A percentile compares a stretch with the other conserved stretches of the same genome.
These are phyloP conservation scores for Mycena olivaceomarginata DNA, from an alignment of 768 basidiomycete species.

Conservation along the genomic window DNA sequence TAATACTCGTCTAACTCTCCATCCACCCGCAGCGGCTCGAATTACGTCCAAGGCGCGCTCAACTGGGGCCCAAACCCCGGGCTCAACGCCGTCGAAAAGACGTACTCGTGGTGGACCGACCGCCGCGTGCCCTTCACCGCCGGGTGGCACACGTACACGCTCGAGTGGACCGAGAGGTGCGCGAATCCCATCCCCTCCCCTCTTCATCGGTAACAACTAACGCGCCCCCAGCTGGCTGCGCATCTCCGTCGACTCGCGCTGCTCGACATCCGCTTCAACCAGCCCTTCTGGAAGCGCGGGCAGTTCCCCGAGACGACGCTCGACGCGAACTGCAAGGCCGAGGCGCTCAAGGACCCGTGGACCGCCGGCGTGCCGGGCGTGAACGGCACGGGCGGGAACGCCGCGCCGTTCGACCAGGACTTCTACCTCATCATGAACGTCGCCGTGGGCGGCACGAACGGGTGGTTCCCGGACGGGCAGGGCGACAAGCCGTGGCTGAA, in stretches of 20 bases:
- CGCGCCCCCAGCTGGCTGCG: conserved; percentile 80
- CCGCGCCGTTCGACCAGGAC: no score
- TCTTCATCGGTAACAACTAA: no score
- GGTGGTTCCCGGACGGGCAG: conserved; percentile 94
- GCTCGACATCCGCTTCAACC: no score
- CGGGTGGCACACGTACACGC: conserved; percentile 84
- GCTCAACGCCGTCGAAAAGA: conserved; percentile 78
- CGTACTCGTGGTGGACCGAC: conserved; percentile 87
- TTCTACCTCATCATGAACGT: conserved; percentile 91
- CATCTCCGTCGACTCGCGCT: conserved; percentile 89
- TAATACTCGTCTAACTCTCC: not conserved
- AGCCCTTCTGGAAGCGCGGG: no score
- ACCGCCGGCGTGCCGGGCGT: no score
- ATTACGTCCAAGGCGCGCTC: conserved; percentile 79
- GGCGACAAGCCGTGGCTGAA: conserved; percentile 89
- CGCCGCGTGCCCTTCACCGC: conserved; percentile 79
- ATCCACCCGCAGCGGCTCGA: conserved; percentile 68
- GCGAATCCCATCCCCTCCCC: no score
- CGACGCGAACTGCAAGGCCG: no score
- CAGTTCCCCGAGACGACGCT: no score
- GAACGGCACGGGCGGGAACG: no score
- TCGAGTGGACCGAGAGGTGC: conserved; percentile 86
- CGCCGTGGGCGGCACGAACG: conserved; percentile 88
- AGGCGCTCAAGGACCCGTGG: no score
- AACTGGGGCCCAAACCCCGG: conserved; percentile 84